Conservation (phyloP, 208 protist genomes). For the Wallacemonas collosoma region DNA sequence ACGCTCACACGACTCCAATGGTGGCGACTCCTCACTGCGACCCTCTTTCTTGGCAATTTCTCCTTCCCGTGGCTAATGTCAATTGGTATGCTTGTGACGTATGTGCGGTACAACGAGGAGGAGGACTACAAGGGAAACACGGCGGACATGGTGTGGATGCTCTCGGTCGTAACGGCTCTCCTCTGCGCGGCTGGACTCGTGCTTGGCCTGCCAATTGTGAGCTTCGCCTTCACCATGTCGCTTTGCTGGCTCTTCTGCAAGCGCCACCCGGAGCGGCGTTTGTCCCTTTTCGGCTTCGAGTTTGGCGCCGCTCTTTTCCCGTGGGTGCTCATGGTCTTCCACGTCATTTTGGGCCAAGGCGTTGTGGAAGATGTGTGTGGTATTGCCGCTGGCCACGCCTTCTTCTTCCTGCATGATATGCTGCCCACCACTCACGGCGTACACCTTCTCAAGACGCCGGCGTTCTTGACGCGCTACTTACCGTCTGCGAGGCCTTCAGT, state of each 20-base stretch:
- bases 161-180: conserved; percentile 47
- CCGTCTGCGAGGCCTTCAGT: conserved; percentile 21
- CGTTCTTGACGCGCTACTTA: conserved; percentile 49
- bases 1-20: conserved; percentile 49
- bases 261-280: conserved; percentile 58
- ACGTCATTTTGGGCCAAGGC: conserved; percentile 67
- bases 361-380: conserved; percentile 68
- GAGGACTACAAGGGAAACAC: conserved; percentile 68
- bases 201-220: conserved; percentile 50
- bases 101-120: conserved; percentile 78
- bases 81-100: conserved; percentile 78
- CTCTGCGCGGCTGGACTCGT: conserved; percentile 36
- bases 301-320: conserved; percentile 81
- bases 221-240: conserved; percentile 66
- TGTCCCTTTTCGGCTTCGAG: conserved; percentile 78
- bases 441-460: conserved; percentile 54
- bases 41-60: conserved; percentile 81
- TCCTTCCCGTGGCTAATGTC: conserved; percentile 83
- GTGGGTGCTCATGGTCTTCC: conserved; percentile 78
- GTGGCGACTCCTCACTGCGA: conserved; percentile 71
- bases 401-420: conserved; percentile 82
- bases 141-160: conserved; percentile 83
- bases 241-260: conserved; percentile 92
- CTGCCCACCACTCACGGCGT: conserved; percentile 62
- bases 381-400: conserved; percentile 71